Evolutionary conservation across 305 asterid species (phyloP).

Genomic region (Rubia balearica): DNA sequence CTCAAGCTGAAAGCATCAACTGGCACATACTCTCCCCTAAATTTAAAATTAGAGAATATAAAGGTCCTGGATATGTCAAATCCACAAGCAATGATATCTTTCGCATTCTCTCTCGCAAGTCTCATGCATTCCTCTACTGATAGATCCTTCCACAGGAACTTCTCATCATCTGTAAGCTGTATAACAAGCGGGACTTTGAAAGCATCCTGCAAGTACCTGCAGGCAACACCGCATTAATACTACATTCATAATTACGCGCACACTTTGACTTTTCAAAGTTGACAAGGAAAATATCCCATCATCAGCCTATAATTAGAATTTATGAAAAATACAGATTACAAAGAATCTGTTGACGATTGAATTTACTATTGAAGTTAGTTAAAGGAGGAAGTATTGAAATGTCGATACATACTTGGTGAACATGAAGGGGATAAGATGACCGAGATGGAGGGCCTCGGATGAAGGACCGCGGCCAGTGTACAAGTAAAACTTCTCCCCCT

Average conservation of each 20-base stretch:
- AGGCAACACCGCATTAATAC: background rate
- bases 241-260: background rate
- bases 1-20: conserved; percentile 1
- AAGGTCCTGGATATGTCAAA: conserved; percentile 86
- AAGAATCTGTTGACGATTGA: background rate
- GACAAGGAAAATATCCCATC: background rate
- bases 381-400: background rate
- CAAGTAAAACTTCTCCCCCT: conserved; percentile 76
- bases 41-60: conserved; percentile 83
- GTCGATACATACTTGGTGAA: conserved; percentile 57
- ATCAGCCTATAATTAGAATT: no score
- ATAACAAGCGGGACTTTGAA: conserved; percentile 94
- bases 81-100: conserved; percentile 96
- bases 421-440: conserved; percentile 93
- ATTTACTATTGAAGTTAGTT: background rate
- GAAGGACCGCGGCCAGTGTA: conserved; percentile 98
- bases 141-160: conserved; percentile 92
- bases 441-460: conserved; percentile 93
- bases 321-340: background rate
- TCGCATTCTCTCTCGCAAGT: conserved; percentile 94
- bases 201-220: conserved; percentile 87
- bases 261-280: background rate
- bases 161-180: conserved; percentile 94
- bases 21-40: conserved; percentile 78
- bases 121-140: conserved; percentile 87